Evolutionary conservation across 1,139 yeast genomes (phyloP), one percentile per base, ranked within the genome.

Genomic region (Komagataea norvegica): DNA sequence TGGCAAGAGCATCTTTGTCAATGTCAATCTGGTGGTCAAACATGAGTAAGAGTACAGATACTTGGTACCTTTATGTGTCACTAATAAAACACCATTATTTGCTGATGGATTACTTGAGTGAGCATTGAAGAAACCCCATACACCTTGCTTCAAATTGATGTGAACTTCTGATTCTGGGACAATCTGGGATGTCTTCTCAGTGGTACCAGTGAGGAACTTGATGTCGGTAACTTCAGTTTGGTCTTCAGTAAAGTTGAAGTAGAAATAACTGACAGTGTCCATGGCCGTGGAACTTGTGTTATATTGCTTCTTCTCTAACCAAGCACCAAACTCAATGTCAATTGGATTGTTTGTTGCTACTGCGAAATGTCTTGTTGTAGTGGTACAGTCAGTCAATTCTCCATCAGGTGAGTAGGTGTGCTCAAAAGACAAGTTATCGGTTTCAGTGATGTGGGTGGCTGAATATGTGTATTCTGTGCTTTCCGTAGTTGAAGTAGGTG

Each of bases 221-320:
- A 48, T 42, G 25, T 45, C 49, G 15, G 43, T 41, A 11, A 48
- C 45, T 18, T 40, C 45, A 4, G 32, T 11, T 11, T 43, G 37
- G 19, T 48, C 48, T n/a, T 33, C 23, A 10, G 48, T 44, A 40
- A 46, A 48, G 31, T 46, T 48, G 24, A 42, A 38, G 38, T 40
- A 33, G 20, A 37, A 31, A 37, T 46, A 48, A 10, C 24, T 23
- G 11, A 9, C 20, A 10, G 32, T 20, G 6, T 10, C 18, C 1
- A 17, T 15, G 9, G 26, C 36, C 38, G 4, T 6, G 9, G 23
- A 19, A 22, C 22, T 31, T 6, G 28, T 24, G 17, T 16, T 5
- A 10, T 15, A n/a, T 4, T 30, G 31, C 5, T 20, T 10, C 13
- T 25, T 23, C 3, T 36, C 41, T 19, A 32, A 29, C 49, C 49